A percentile compares a stretch with the other conserved stretches of the same genome.
phyloP scores from a whole-genome alignment of 805 yeast species.

The Candida insectorum region DNA sequence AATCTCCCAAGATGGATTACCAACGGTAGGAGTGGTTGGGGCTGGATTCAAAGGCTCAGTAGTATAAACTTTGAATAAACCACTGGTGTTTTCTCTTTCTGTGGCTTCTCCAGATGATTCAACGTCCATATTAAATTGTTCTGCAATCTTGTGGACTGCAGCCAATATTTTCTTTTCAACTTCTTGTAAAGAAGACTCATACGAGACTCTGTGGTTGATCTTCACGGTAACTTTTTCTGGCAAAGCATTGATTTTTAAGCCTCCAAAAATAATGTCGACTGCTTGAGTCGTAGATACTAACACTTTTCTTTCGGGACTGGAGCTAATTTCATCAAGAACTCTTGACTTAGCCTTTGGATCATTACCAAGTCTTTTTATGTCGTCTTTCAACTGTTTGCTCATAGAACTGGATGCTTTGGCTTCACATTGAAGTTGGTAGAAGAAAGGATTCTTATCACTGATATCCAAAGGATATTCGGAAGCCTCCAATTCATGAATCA shows the following conservation, averaged over 20 bases:
- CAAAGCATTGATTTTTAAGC: constrained; percentile 40
- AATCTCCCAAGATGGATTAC: constrained; percentile 34
- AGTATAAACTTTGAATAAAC: constrained; percentile 12
- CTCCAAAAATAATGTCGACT: constrained; percentile 34
- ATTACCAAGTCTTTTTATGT: constrained; percentile 4
- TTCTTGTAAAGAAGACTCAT: constrained; percentile 24
- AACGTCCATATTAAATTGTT: constrained; percentile 27
- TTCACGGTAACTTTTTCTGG: constrained; percentile 32
- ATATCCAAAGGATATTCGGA: constrained; percentile 49
- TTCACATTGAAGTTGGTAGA: constrained; percentile 56
- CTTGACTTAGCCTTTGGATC: constrained; percentile 23
- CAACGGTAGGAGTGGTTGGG: constrained; percentile 42
- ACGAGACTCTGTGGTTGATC: constrained; percentile 34
- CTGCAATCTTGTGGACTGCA: constrained; percentile 25
- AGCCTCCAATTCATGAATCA: constrained; percentile 55
- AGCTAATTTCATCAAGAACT: constrained; percentile 19
- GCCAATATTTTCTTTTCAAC: constrained; percentile 19
- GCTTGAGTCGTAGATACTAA: constrained; percentile 38
- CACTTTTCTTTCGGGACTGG: constrained; percentile 21
- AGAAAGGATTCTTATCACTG: constrained; percentile 55
- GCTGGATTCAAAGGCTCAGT: constrained; percentile 36
- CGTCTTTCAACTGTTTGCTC: constrained; percentile 15
- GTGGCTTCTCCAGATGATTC: constrained; percentile 27
- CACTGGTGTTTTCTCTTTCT: constrained; percentile 16
- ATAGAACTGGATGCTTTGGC: constrained; percentile 32